phyloP scores from a whole-genome alignment of 2,329 filamentous ascomycete genomes.

The Botrytis deweyae region DNA sequence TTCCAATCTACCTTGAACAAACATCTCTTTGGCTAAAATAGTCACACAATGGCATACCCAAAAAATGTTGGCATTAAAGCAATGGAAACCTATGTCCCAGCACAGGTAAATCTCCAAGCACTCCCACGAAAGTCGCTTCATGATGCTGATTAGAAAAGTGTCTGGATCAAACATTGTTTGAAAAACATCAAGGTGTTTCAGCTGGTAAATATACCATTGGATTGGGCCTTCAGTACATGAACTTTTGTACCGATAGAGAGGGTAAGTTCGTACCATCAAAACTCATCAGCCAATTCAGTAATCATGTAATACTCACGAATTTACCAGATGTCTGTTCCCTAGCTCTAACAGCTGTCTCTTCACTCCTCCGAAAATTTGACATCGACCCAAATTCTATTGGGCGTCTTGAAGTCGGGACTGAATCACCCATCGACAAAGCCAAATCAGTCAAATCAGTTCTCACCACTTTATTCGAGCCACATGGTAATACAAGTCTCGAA shows the following conservation, averaged over 20 bases:
- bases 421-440: conserved; percentile 84
- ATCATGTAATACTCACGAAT: background rate
- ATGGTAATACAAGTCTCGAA: conserved; percentile 77
- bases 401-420: conserved; percentile 80
- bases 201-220: conserved; percentile 87
- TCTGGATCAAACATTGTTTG: conserved; percentile 78
- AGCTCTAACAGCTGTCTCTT: conserved; percentile 72
- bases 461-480: conserved; percentile 73
- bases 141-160: conserved; percentile 52
- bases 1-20: background rate
- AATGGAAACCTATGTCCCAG: conserved; percentile 86
- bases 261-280: conserved; percentile 51
- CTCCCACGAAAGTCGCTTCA: background rate
- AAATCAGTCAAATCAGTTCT: conserved; percentile 87
- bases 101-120: conserved; percentile 60
- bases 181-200: conserved; percentile 81
- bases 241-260: conserved; percentile 86
- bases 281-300: background rate
- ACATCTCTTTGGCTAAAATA: background rate
- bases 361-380: conserved; percentile 78
- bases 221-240: conserved; percentile 87
- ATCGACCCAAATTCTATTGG: conserved; percentile 77
- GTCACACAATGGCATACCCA: conserved; percentile 53
- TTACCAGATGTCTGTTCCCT: conserved; percentile 84
- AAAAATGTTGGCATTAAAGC: conserved; percentile 91